Conservation (phyloP, 768 basidiomycete species). For the Dentipellis sp. region DNA sequence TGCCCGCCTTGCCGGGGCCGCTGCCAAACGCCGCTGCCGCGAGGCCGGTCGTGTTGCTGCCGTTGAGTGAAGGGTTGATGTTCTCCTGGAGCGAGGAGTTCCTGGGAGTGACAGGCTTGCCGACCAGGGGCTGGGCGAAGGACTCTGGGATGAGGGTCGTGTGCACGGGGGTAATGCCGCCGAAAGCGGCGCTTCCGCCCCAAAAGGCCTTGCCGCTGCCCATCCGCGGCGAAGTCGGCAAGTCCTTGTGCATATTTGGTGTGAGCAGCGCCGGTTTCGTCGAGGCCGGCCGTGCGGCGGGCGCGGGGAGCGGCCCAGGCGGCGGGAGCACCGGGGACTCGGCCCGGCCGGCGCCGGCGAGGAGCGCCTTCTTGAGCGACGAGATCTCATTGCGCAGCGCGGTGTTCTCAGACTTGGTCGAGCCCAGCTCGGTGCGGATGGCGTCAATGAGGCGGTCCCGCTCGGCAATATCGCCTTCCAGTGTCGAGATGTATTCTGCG, state of each 20-base stretch:
- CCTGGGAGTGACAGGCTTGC: constrained; percentile 16
- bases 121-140: constrained; percentile 16
- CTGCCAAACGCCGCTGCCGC: constrained; percentile 23
- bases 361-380: constrained; percentile 63
- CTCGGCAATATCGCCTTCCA: constrained; percentile 90
- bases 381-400: constrained; percentile 74
- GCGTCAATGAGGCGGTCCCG: constrained; percentile 86
- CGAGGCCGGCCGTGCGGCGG: constrained; percentile 14
- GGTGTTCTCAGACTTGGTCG: constrained; percentile 70
- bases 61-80: constrained; percentile 67
- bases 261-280: constrained; percentile 32
- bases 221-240: constrained; percentile 53
- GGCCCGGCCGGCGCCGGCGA: constrained; percentile 48
- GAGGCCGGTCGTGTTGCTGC: constrained; percentile 20
- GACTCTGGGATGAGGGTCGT: constrained; percentile 71
- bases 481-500: constrained; percentile 86
- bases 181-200: constrained; percentile 60
- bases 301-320: constrained; percentile 28
- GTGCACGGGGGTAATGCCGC: constrained; percentile 79
- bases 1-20: constrained; percentile 22
- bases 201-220: constrained; percentile 54
- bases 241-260: constrained; percentile 72
- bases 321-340: constrained; percentile 35
- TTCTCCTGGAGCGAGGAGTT: constrained; percentile 53
- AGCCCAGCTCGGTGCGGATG: constrained; percentile 76